phyloP scores from a whole-genome alignment of 208 protist species.

The Acanthamoeba lenticulata region DNA sequence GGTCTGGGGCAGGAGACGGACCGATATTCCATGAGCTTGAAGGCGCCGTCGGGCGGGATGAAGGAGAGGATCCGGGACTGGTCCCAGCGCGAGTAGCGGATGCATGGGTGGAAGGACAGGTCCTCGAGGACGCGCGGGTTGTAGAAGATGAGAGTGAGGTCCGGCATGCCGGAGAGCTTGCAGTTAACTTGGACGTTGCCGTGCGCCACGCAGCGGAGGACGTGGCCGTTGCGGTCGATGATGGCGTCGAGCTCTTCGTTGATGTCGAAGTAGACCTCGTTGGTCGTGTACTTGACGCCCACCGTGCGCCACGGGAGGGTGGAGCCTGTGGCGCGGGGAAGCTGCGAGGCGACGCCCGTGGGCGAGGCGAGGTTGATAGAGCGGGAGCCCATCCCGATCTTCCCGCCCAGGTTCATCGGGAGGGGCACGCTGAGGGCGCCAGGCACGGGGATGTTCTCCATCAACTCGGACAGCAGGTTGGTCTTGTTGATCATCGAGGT shows the following conservation, averaged over 20 bases:
- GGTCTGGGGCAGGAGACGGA: background rate
- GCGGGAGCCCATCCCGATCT: conserved; percentile 5
- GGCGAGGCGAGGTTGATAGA: background rate
- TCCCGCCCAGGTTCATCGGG: background rate
- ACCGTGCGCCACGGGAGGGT: conserved; percentile 83
- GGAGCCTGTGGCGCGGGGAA: background rate
- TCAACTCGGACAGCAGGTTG: conserved; percentile 10
- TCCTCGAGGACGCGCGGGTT: conserved; percentile 77
- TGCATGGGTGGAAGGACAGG: conserved; percentile 87
- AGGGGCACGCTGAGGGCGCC: background rate
- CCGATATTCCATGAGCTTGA: conserved; percentile 77
- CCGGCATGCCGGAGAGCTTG: conserved; percentile 65
- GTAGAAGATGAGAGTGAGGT: conserved; percentile 74
- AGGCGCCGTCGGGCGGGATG: conserved; percentile 86
- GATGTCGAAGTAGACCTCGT: conserved; percentile 89
- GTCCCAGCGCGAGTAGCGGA: conserved; percentile 83
- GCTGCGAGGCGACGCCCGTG: background rate
- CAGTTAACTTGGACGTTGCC: conserved; percentile 41
- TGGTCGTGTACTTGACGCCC: conserved; percentile 85
- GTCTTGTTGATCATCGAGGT: conserved; percentile 84
- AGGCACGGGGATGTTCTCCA: conserved; percentile 34
- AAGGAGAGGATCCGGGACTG: conserved; percentile 82
- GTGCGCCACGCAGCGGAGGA: background rate
- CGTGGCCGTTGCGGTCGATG: conserved; percentile 71
- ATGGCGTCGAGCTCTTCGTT: conserved; percentile 85